Evolutionary conservation across 2,329 filamentous ascomycete species (phyloP), one percentile per base, ranked within the genome.

Genomic region (Emydomyces testavorans): DNA sequence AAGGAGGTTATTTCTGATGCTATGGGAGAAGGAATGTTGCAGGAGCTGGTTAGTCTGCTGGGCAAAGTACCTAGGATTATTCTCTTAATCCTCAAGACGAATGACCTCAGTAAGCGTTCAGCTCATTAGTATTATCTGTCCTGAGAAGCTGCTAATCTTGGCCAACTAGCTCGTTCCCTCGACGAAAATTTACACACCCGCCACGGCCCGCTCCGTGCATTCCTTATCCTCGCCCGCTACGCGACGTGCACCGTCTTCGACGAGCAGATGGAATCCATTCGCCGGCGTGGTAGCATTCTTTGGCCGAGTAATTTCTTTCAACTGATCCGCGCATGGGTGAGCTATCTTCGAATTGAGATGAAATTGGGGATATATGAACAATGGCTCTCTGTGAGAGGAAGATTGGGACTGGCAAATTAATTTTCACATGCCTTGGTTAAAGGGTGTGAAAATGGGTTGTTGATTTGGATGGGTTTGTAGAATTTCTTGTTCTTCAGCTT

Each of bases 41-140:
- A 85, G 52, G 83, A 95, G 58, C 74, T 98, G 5, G 86, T 98
- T 6, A 82, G 89, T 56, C 72, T 98, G 55, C 77, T 98, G 4
- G 86, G 87, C 40, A 79, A 86, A 58, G 89, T 98, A 5, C 92
- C 92, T 0, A 75, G 88, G 37, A 86, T 98, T 54, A 94, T 98
- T 47, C 74, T 98, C 10, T 73, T 98, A 23, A 96, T 98, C 56
- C 75, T 98, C 53, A 98, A 98, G 70, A 98, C 92, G 2, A 98
- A 98, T 63, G 92, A 98, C 67, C 71, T 98, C 32, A 98, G 73
- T 77, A 67, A 61, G 73, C 66, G 11, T 23, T 21, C n/a, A n/a
- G n/a, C n/a, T n/a, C n/a, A n/a, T n/a, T n/a, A n/a, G n/a, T n/a
- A n/a, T n/a, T n/a, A n/a, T n/a, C n/a, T n/a, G n/a, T n/a, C n/a